Evolutionary conservation across 192 early-diverging fungal species (phyloP).

Genomic region (Globomyces pollinis-pini): DNA sequence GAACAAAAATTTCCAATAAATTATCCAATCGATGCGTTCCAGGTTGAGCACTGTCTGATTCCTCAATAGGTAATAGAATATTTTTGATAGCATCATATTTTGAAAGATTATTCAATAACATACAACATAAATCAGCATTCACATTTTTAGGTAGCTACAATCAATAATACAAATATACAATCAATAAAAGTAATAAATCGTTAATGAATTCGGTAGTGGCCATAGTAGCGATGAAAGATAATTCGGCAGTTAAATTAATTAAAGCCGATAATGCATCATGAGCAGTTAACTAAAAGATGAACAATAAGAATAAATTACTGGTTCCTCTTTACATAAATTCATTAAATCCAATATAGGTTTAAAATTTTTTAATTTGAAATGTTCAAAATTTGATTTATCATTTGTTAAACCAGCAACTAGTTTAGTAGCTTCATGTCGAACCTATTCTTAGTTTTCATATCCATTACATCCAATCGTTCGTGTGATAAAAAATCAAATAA

Average conservation of each 20-base stretch:
- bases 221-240: slow-evolving; percentile 50
- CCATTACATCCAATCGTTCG: slow-evolving; percentile 35
- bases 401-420: slow-evolving; percentile 66
- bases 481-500: not conserved
- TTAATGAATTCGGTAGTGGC: slow-evolving; percentile 64
- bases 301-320: slow-evolving; percentile 28
- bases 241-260: slow-evolving; percentile 76
- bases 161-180: slow-evolving; percentile 31
- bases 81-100: slow-evolving; percentile 54
- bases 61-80: slow-evolving; percentile 43
- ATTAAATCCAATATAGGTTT: slow-evolving; percentile 59
- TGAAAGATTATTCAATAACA: slow-evolving; percentile 88
- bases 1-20: slow-evolving; percentile 81
- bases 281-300: slow-evolving; percentile 55
- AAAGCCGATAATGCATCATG: slow-evolving; percentile 75
- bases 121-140: slow-evolving; percentile 74
- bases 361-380: slow-evolving; percentile 53
- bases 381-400: slow-evolving; percentile 51
- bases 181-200: slow-evolving; percentile 60
- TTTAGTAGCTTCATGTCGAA: slow-evolving; percentile 64
- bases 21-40: slow-evolving; percentile 60
- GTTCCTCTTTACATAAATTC: slow-evolving; percentile 57
- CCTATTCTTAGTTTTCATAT: not conserved
- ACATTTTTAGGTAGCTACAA: slow-evolving; percentile 48
- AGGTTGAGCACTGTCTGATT: slow-evolving; percentile 11